Base-by-base conservation (phyloP, 148 eudicot genomes). In the Camellia sinensis region DNA sequence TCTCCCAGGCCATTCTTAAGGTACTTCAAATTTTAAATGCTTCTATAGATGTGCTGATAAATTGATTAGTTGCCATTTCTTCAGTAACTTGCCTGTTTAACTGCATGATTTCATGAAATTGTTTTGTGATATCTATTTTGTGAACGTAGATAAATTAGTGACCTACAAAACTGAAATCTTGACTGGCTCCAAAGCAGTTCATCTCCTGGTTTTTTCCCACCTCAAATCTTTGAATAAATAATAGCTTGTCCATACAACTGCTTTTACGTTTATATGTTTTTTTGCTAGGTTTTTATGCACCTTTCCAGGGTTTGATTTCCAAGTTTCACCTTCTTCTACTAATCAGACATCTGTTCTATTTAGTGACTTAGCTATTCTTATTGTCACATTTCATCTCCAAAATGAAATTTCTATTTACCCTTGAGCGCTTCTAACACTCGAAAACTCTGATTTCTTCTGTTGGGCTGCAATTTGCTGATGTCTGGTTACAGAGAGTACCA, bases 1-100 rank as follows among this genome's bases (percentile, higher is more conserved):
- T 92, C 45, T 89, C 97, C 68, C 85, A 81, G 88, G 89, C 92
- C 21, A 83, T 80, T 64, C 82, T 78, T 18, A 83, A 91, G 92
- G 94, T 89, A 86, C 6, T 21, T 40, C 11, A 21, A 60, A 22
- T 61, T 43, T 13, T 77, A 3, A 7, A 64, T 53, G 50, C 52
- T 66, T 48, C 13, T 17, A 60, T 29, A 50, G 9, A 17, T 6
- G 6, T 62, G 10, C 29, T 41, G 61, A 29, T 44, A 15, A 22
- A 76, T 62, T 41, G 60, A 46, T 3, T 29, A 5, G 13, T 43
- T n/a, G n/a, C 44, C 19, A 15, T 0, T 40, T 41, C 40, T 74
- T 19, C 22, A 74, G 21, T 45, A 15, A 48, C 5, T 74, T 18
- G 12, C 67, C 62, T 7, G 21, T 68, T 4, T 72, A 21, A 45